Evolutionary conservation across 257 asterid species (phyloP), one percentile per base, ranked within the genome.

Genomic region (Primulina eburnea): DNA sequence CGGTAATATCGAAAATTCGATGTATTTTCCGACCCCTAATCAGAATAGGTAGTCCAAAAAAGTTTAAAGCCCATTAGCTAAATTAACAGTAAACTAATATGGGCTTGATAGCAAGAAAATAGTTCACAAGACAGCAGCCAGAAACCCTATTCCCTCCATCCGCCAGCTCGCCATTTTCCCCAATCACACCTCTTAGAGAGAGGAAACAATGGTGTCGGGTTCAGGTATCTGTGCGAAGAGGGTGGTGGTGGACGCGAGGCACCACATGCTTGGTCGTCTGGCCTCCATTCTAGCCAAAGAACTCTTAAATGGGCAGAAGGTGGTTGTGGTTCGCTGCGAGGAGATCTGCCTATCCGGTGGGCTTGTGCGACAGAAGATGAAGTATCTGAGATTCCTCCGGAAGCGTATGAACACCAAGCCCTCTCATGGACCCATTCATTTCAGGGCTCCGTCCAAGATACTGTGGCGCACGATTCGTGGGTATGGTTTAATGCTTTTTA

Each of bases 391-490:
- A 0, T 85, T 85, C 33, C 87, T 85, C 67, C 82, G 89, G 18
- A 85, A 85, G 79, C 67, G 89, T 35, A 85, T 85, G 89, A 85
- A 85, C 78, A 85, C 89, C 63, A 84, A 84, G 66, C 89, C 89
- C 0, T 84, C 89, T 63, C 89, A 84, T 60, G 89, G 89, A 4
- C 89, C 89, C 14, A 84, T 84, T 59, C 89, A 84, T 72, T 82
- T 82, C 85, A 81, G 89, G 4, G 85, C 89, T 21, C 89, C 89
- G 8, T 84, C 89, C 2, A 84, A 84, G 61, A 82, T 82, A 52
- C 83, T 85, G 52, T 85, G 87, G 89, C 78, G 87, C 26, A 85
- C 87, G 17, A 82, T 85, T 64, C 82, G 89, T 61, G 89, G 89
- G 89, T 84, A 52, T 7, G 74, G 3, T 4, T 50, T 50, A 2